Conservation (phyloP, 1,284 basidiomycete genomes). For the Vanrija sp. region DNA sequence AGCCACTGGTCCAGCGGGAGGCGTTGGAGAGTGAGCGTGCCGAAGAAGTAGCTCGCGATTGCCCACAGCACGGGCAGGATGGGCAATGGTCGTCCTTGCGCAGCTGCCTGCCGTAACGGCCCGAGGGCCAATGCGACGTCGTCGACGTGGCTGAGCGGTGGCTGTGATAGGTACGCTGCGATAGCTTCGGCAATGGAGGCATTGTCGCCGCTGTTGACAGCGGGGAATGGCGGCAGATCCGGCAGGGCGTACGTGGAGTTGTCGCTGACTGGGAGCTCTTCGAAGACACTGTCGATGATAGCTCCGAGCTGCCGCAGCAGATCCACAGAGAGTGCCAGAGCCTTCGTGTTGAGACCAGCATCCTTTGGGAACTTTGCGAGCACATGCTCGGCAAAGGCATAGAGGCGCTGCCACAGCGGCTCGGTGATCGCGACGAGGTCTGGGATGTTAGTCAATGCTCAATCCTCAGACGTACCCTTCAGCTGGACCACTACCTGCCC, state of each 20-base stretch:
- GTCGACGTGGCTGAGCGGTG: slow-evolving; percentile 1
- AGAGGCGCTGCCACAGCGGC: slow-evolving; percentile 17
- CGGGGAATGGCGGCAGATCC: slow-evolving; percentile 4
- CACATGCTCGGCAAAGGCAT: slow-evolving; percentile 12
- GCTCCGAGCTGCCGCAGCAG: neutral
- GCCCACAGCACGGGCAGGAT: slow-evolving; percentile 20
- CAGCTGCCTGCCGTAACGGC: slow-evolving; percentile 20
- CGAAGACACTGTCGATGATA: neutral
- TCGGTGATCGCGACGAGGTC: slow-evolving; percentile 15
- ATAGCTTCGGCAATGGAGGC: neutral
- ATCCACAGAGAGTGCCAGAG: neutral
- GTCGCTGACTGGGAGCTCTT: neutral
- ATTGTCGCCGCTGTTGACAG: neutral
- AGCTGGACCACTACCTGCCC: slow-evolving; percentile 21
- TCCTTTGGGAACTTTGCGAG: slow-evolving; percentile 3
- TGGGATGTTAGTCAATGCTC: neutral
- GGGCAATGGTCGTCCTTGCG: slow-evolving; percentile 17
- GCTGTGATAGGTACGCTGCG: slow-evolving; percentile 7
- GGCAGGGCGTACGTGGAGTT: slow-evolving; percentile 13
- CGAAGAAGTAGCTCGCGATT: slow-evolving; percentile 20
- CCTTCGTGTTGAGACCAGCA: neutral
- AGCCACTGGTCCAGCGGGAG: slow-evolving; percentile 15
- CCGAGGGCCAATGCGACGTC: slow-evolving; percentile 11
- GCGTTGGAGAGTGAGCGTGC: neutral
- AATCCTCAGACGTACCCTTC: slow-evolving; percentile 13